phyloP scores from a whole-genome alignment of 2,329 filamentous ascomycete species.

The Lasiodiplodia theobromae region DNA sequence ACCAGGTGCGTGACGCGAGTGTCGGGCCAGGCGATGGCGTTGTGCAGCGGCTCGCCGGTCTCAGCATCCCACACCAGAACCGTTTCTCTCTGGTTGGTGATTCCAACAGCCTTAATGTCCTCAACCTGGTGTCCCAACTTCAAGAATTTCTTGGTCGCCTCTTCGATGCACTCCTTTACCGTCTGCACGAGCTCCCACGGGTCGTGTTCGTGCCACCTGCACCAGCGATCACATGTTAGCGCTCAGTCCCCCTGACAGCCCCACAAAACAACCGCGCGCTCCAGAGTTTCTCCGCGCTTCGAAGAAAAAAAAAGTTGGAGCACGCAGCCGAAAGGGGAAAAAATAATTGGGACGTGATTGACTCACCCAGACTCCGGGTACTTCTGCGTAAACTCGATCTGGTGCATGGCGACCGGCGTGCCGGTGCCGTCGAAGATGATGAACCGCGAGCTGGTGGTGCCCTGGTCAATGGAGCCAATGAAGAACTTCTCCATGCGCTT shows the following conservation, averaged over 20 bases:
- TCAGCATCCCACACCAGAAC: slow-evolving; percentile 83
- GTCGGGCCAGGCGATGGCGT: slow-evolving; percentile 90
- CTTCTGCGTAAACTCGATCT: slow-evolving; percentile 84
- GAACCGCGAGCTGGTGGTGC: slow-evolving; percentile 88
- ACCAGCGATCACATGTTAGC: slow-evolving; percentile 28
- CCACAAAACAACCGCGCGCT: slow-evolving; percentile 20
- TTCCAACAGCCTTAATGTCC: slow-evolving; percentile 79
- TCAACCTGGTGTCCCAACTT: slow-evolving; percentile 70
- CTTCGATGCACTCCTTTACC: slow-evolving; percentile 80
- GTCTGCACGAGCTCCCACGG: slow-evolving; percentile 77
- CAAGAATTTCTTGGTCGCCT: slow-evolving; percentile 74
- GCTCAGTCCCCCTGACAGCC: slow-evolving; percentile 21
- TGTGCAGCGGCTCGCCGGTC: slow-evolving; percentile 81
- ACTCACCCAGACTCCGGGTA: slow-evolving; percentile 85
- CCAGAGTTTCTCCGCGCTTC: slow-evolving; percentile 13
- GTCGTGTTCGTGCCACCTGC: slow-evolving; percentile 89
- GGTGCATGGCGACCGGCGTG: slow-evolving; percentile 80
- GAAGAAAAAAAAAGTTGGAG: slow-evolving; percentile 26
- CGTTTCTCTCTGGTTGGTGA: slow-evolving; percentile 92
- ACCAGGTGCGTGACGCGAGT: slow-evolving; percentile 80
- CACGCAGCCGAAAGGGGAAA: not conserved
- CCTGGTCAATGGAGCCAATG: slow-evolving; percentile 88
- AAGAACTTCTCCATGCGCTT: slow-evolving; percentile 62
- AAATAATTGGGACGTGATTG: not conserved
- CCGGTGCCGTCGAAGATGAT: slow-evolving; percentile 86